phyloP scores from a whole-genome alignment of 805 yeast species.

The Zygotorulaspora chibaensis region DNA sequence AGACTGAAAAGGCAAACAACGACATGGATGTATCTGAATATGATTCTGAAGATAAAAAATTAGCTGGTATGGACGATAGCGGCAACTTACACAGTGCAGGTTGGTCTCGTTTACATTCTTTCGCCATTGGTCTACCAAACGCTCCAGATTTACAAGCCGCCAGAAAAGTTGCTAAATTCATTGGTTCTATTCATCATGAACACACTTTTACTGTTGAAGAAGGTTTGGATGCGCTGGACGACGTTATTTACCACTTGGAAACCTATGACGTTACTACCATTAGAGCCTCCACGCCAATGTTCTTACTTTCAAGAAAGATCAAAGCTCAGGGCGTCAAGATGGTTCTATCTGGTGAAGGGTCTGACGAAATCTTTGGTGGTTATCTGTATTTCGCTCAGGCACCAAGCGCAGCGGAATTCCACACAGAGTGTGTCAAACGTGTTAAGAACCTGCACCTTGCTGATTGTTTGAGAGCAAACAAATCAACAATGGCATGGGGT shows the following conservation, averaged over 20 bases:
- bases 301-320: constrained; percentile 89
- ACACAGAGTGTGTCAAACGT: constrained; percentile 89
- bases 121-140: constrained; percentile 94
- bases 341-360: constrained; percentile 98
- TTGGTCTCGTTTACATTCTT: constrained; percentile 85
- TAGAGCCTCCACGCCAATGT: constrained; percentile 99
- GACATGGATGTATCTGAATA: constrained; percentile 41
- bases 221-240: constrained; percentile 92
- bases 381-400: constrained; percentile 96
- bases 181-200: constrained; percentile 95
- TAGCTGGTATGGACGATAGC: constrained; percentile 87
- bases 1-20: constrained; percentile 63
- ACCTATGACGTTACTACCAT: constrained; percentile 98
- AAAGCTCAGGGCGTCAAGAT: constrained; percentile 99
- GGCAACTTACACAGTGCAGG: constrained; percentile 79
- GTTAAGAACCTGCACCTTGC: constrained; percentile 96
- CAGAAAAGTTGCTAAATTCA: constrained; percentile 90
- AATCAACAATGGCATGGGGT: constrained; percentile 99
- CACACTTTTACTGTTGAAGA: constrained; percentile 96
- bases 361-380: constrained; percentile 98
- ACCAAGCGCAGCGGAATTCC: constrained; percentile 90
- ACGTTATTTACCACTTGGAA: constrained; percentile 92
- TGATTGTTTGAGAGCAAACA: constrained; percentile 98
- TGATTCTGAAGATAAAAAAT: constrained; percentile 61
- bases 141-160: constrained; percentile 98